Base-by-base conservation (phyloP, 441 rosid species). In the Gossypium davidsonii region DNA sequence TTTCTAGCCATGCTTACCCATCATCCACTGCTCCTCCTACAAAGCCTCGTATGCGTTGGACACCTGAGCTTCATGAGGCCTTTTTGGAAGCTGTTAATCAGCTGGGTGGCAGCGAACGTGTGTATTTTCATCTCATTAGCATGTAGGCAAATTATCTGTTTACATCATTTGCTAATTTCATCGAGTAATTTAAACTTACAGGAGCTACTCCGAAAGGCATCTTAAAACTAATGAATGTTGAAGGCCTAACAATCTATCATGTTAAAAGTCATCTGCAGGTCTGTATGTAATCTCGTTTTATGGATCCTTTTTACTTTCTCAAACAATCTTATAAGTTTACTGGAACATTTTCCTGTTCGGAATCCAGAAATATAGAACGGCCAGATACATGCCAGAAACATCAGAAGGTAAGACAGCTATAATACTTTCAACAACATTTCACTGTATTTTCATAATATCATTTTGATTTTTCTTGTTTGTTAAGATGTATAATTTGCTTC, bases 241-340 rank as follows among this genome's bases (percentile, higher is more conserved):
- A 84, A 53, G 85, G 89, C 61, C 76, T 93, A 79, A 93, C 96
- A 65, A 93, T 91, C 78, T 93, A 93, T 83, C 94, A 93, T 80
- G 96, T 93, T 70, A 94, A 94, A 89, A 94, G 98, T 84, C 98
- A 94, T 84, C 82, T 93, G 78, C 98, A 93, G 92, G 98, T 89
- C 51, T 21, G 42, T 20, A 18, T 64, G 31, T 56, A 26, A 46
- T 69, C 61, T 51, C 70, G 6, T 57, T 44, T 57, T 53, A 21
- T 62, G 53, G 21, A 53, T 80, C 39, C 53, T 70, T 37, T 34
- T 15, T 65, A 48, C 55, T 53, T 74, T 73, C 26, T 44, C 58
- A 37, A 48, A 25, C 10, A 58, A 42, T 25, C 67, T 65, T 52
- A 15, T 56, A 51, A 20, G 55, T 75, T 74, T 63, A 65, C 64